Evolutionary conservation across 2,329 filamentous ascomycete species (phyloP).

Genomic region (Trichoderma koningii): DNA sequence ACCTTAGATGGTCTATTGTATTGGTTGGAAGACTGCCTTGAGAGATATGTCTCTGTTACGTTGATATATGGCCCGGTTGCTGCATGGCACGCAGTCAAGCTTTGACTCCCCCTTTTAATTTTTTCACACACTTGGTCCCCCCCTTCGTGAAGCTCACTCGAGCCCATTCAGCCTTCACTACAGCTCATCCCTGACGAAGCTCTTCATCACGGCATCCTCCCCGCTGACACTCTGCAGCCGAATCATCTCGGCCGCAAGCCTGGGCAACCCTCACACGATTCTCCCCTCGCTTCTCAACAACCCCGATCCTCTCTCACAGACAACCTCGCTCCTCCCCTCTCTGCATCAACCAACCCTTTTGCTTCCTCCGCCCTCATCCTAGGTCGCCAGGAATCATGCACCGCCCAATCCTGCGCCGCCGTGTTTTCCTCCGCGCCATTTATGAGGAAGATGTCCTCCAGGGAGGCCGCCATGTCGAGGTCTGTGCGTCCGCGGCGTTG

Average conservation of each 20-base stretch:
- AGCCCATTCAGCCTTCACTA: neutral
- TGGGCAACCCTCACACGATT: conserved; percentile 13
- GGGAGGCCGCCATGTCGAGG: conserved; percentile 26
- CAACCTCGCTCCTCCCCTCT: neutral
- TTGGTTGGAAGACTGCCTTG: neutral
- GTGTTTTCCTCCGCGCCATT: conserved; percentile 19
- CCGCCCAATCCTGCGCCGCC: conserved; percentile 21
- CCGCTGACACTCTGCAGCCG: conserved; percentile 22
- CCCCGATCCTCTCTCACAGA: conserved; percentile 24
- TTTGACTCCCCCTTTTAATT: neutral
- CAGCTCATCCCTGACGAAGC: conserved; percentile 21
- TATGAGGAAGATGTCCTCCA: conserved; percentile 25
- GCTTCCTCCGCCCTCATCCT: conserved; percentile 12
- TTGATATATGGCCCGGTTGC: neutral
- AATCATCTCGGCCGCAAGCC: conserved; percentile 25
- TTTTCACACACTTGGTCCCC: neutral
- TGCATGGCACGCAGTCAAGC: neutral
- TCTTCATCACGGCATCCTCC: conserved; percentile 8
- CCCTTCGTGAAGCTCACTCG: too few relatives aligned
- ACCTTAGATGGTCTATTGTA: neutral
- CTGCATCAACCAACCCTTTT: conserved; percentile 14
- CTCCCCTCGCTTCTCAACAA: conserved; percentile 8
- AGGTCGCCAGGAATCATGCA: conserved; percentile 23
- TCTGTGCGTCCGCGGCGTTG: conserved; percentile 25
- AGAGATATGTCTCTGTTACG: conserved; percentile 8